Percentiles rank a stretch among this genome's conserved stretches.
These are phyloP conservation scores for Epichloe coenophiala DNA, from an alignment of 2,329 filamentous ascomycete species.

Conservation along the genomic window DNA sequence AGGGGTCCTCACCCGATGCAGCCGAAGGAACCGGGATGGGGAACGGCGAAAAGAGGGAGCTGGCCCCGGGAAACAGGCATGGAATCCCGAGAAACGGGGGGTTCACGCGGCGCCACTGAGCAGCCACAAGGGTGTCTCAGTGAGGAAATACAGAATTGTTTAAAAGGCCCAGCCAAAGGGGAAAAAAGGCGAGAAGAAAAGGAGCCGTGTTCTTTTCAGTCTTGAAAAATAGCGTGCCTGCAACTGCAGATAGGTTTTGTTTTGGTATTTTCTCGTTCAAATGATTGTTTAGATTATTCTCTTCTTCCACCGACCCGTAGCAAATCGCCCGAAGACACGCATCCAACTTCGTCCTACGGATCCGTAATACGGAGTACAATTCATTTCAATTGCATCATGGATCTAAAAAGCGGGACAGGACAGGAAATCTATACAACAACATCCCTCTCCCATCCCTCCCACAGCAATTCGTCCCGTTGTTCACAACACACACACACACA, in stretches of 20 bases:
- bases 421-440: background rate
- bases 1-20: background rate
- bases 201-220: background rate
- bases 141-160: background rate
- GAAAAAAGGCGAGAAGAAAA: background rate
- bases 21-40: background rate
- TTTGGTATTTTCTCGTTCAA: background rate
- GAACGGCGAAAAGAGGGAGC: background rate
- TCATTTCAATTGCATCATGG: background rate
- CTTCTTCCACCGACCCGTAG: background rate
- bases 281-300: background rate
- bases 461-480: background rate
- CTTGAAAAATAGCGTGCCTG: background rate
- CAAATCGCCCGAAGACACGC: background rate
- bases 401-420: background rate
- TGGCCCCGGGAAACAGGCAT: background rate
- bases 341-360: background rate
- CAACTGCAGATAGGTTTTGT: background rate
- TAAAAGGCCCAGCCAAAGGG: background rate
- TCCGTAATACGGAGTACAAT: too few species aligned
- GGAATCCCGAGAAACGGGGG: background rate
- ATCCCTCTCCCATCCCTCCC: background rate
- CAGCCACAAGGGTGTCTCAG: background rate
- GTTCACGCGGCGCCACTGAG: background rate
- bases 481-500: background rate